A percentile compares a stretch with the other conserved stretches of the same genome.
Evolutionary conservation across 352 stramenopile genomes (phyloP).

Genomic region (Pythium periplocum): DNA sequence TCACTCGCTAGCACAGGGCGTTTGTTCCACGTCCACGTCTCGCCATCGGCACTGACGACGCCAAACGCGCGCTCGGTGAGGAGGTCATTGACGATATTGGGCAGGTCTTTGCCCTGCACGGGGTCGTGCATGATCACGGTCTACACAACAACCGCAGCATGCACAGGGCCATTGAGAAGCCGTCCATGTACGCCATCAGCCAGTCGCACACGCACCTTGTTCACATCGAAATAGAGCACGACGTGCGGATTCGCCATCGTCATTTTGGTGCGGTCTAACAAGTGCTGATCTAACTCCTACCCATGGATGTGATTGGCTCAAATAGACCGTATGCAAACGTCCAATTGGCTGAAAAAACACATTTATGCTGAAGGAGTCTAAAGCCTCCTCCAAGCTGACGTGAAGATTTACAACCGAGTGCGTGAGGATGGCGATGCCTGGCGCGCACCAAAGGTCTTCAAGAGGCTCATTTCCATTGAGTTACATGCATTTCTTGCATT

Average conservation of each 20-base stretch:
- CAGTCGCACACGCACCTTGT: slow-evolving; percentile 38
- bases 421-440: no score
- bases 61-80: slow-evolving; percentile 56
- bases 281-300: slow-evolving; percentile 1
- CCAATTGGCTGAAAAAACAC: no score
- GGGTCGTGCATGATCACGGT: slow-evolving; percentile 83
- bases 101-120: slow-evolving; percentile 69
- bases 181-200: no score
- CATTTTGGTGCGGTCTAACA: slow-evolving; percentile 2
- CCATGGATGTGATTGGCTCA: no score
- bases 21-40: slow-evolving; percentile 47
- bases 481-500: no score
- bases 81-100: slow-evolving; percentile 70
- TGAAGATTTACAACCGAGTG: no score
- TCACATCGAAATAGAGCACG: slow-evolving; percentile 78
- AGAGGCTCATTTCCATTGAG: no score
- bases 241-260: slow-evolving; percentile 25
- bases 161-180: no score
- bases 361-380: no score
- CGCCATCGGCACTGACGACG: slow-evolving; percentile 16
- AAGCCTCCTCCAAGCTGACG: no score
- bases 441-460: no score
- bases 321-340: no score
- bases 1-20: slow-evolving; percentile 12
- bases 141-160: slow-evolving; percentile 15